A percentile compares a stretch with the other conserved stretches of the same genome.
Evolutionary conservation across 129 eudicot species (phyloP).

Genomic region (Pulicaria dysenterica): DNA sequence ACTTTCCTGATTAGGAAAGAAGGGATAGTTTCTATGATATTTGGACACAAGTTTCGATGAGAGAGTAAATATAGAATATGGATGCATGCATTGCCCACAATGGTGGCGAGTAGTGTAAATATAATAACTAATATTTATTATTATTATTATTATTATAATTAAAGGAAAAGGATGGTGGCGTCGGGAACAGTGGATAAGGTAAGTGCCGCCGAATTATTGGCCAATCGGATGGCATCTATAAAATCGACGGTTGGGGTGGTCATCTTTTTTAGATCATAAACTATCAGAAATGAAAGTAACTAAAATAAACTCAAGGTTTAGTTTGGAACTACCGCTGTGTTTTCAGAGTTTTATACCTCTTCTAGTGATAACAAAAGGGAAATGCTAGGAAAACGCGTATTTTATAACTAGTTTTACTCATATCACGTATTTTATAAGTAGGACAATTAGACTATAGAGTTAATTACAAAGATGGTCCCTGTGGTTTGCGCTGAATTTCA

Average conservation of each 20-base stretch:
- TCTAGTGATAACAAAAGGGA: no score
- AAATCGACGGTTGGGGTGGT: conserved; percentile 23
- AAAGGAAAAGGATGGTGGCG: conserved; percentile 11
- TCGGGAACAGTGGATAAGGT: conserved; percentile 41
- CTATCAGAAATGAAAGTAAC: no score
- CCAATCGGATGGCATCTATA: conserved; percentile 32
- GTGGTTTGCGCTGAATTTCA: no score
- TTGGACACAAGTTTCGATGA: conserved; percentile 27
- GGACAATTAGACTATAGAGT: no score
- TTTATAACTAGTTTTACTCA: no score
- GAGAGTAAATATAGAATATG: conserved; percentile 4
- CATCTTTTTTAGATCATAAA: neutral
- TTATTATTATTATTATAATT: no score
- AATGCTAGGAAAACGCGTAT: no score
- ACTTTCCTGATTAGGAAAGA: conserved; percentile 33
- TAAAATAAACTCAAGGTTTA: no score
- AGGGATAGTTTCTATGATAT: conserved; percentile 17
- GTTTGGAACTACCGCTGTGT: no score
- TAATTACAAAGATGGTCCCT: no score
- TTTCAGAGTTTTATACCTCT: no score
- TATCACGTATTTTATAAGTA: no score
- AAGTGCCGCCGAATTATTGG: conserved; percentile 33
- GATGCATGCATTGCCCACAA: conserved; percentile 37
- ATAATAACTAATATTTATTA: neutral
- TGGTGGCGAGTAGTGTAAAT: conserved; percentile 12